Base-by-base conservation (phyloP, 2,329 filamentous ascomycete genomes). In the Orbilia oligospora region DNA sequence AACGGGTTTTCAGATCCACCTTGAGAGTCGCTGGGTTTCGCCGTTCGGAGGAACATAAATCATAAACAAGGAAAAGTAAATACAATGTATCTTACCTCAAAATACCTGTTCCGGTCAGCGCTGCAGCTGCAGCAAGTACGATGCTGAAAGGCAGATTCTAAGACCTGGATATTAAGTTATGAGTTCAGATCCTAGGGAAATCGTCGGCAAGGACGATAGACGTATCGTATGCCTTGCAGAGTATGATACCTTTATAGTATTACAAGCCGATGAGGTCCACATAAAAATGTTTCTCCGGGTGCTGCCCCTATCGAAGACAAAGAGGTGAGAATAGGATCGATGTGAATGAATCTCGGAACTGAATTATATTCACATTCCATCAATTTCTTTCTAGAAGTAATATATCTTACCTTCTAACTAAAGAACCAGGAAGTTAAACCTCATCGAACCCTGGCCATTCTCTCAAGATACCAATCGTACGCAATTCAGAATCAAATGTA, bases 71-170 rank as follows among this genome's bases (percentile, higher is more conserved):
- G 61, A 33, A n/a, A 65, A 14, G 38, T 41, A 51, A 51, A n/a
- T n/a, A n/a, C n/a, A n/a, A n/a, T 24, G 5, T 24, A 61, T 44
- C 56, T 61, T 44, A 61, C 56, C 56, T 61, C 10, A 22, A 36
- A 41, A 41, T 41, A 38, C 51, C 16, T 10, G 16, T 36, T 24
- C 30, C 16, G 30, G 30, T 18, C 24, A n/a, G n/a, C n/a, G n/a
- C n/a, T n/a, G n/a, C n/a, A n/a, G n/a, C n/a, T n/a, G n/a, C n/a
- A 41, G 53, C 14, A 44, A 12, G n/a, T 9, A 14, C 3, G 10
- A 27, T 61, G 36, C 36, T 61, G 36, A 61, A 61, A 61, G 56
- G 56, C 56, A 27, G 56, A 44, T 24, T 61, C 56, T 18, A 30
- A 33, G 24, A 38, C 14, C 33, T 30, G 0, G 30, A 38, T 38